Conservation (phyloP, 2,329 filamentous ascomycete genomes). For the Talaromyces sp. region DNA sequence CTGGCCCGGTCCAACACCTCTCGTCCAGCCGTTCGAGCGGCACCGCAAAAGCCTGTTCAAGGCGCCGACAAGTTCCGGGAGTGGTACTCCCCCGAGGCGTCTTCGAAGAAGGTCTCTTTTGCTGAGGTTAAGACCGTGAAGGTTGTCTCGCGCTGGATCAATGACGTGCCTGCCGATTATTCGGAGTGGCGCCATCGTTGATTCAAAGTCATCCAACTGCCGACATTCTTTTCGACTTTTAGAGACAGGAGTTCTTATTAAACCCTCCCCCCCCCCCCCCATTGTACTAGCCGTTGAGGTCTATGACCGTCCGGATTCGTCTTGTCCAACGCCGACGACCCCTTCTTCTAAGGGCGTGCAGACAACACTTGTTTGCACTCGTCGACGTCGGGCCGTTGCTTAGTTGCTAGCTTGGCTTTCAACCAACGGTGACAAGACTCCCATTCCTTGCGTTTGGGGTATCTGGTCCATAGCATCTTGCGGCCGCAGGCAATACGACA, state of each 20-base stretch:
- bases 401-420: slow-evolving; percentile 8
- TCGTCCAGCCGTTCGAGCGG: not conserved
- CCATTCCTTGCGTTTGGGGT: slow-evolving; percentile 6
- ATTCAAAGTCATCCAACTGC: slow-evolving; percentile 7
- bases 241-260: not conserved
- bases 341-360: slow-evolving; percentile 11
- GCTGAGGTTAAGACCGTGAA: slow-evolving; percentile 1
- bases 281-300: slow-evolving; percentile 9
- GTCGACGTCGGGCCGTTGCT: slow-evolving; percentile 12
- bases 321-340: slow-evolving; percentile 15
- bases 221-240: slow-evolving; percentile 6
- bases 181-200: not conserved
- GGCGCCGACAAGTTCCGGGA: not conserved
- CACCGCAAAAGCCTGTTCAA: not conserved
- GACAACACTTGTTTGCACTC: slow-evolving; percentile 1
- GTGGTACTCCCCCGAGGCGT: not conserved
- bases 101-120: slow-evolving; percentile 5
- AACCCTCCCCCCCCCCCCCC: too few relatives aligned
- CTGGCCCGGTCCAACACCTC: not conserved
- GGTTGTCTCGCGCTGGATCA: slow-evolving; percentile 13
- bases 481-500: slow-evolving; percentile 6
- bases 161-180: not conserved
- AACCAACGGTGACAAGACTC: slow-evolving; percentile 12
- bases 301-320: slow-evolving; percentile 2
- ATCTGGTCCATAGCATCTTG: slow-evolving; percentile 2